Conservation (phyloP, 129 eudicot species). For the Centrapalus pauciflorus region DNA sequence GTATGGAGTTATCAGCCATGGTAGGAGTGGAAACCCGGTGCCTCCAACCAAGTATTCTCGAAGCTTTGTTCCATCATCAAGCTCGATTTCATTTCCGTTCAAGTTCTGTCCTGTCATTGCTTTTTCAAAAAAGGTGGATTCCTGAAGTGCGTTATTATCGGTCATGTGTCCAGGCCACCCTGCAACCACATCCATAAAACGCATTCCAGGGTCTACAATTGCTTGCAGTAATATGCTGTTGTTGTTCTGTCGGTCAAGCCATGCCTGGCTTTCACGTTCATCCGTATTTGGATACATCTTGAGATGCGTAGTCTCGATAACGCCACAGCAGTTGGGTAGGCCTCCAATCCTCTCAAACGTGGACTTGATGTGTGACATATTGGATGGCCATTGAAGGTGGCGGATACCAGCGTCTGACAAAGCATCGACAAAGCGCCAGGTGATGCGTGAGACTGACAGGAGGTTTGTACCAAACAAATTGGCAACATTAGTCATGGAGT, state of each 20-base stretch:
- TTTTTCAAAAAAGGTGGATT: slow-evolving; percentile 33
- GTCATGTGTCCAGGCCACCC: slow-evolving; percentile 62
- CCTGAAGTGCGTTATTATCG: slow-evolving; percentile 27
- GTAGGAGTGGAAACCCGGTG: slow-evolving; percentile 39
- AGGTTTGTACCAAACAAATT: slow-evolving; percentile 42
- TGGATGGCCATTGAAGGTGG: slow-evolving; percentile 39
- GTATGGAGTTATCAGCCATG: slow-evolving; percentile 80
- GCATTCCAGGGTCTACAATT: slow-evolving; percentile 52
- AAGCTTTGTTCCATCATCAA: slow-evolving; percentile 35
- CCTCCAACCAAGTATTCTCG: slow-evolving; percentile 62
- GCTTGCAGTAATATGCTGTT: slow-evolving; percentile 64
- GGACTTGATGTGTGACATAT: slow-evolving; percentile 26
- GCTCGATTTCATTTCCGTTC: slow-evolving; percentile 22
- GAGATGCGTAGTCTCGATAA: slow-evolving; percentile 53
- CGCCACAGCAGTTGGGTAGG: slow-evolving; percentile 73
- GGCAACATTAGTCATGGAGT: slow-evolving; percentile 37
- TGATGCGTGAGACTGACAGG: slow-evolving; percentile 44
- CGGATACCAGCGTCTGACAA: slow-evolving; percentile 31
- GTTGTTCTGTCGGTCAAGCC: slow-evolving; percentile 38
- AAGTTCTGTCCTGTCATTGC: slow-evolving; percentile 42
- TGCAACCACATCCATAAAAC: slow-evolving; percentile 45
- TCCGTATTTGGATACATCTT: slow-evolving; percentile 26
- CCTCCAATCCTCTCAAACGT: slow-evolving; percentile 48
- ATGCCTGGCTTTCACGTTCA: slow-evolving; percentile 24
- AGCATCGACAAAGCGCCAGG: slow-evolving; percentile 66